Evolutionary conservation across 371 early-diverging fungal species (phyloP).

Genomic region (Mortierella sp.): DNA sequence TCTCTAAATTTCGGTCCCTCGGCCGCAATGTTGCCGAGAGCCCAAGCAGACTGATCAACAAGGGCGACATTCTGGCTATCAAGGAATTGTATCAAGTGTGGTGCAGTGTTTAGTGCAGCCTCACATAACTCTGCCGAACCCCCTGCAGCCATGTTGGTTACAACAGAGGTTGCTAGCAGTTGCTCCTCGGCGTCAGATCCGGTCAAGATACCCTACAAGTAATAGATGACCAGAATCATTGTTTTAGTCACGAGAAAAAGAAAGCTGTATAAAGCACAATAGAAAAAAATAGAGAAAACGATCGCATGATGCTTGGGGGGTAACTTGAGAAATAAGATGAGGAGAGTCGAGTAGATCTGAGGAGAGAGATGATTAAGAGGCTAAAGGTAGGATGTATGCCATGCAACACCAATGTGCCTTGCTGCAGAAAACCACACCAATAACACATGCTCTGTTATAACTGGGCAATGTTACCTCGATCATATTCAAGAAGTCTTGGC

Average conservation of each 20-base stretch:
- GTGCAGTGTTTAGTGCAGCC: slow-evolving; percentile 67
- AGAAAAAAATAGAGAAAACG: neutral
- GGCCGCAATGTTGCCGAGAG: slow-evolving; percentile 78
- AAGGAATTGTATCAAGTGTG: slow-evolving; percentile 69
- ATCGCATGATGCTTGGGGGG: no score
- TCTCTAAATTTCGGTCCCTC: slow-evolving; percentile 73
- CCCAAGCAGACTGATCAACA: slow-evolving; percentile 83
- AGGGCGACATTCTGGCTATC: slow-evolving; percentile 69
- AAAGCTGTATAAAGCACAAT: neutral
- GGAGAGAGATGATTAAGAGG: neutral
- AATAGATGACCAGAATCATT: no score
- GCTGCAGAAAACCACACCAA: neutral
- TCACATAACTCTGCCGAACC: slow-evolving; percentile 68
- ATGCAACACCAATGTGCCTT: no score
- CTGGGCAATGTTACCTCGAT: slow-evolving; percentile 38
- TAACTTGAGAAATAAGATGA: neutral
- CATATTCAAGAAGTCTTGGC: slow-evolving; percentile 25
- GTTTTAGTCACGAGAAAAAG: no score
- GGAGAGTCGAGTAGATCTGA: neutral
- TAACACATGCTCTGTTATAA: neutral
- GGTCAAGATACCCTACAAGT: slow-evolving; percentile 48
- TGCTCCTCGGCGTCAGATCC: slow-evolving; percentile 71
- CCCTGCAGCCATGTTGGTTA: slow-evolving; percentile 70
- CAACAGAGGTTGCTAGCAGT: slow-evolving; percentile 71
- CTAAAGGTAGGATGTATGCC: no score